Percentiles rank a stretch among this genome's conserved stretches.
Conservation (phyloP, 2,329 filamentous ascomycete genomes). For the Epichloe festucae region DNA sequence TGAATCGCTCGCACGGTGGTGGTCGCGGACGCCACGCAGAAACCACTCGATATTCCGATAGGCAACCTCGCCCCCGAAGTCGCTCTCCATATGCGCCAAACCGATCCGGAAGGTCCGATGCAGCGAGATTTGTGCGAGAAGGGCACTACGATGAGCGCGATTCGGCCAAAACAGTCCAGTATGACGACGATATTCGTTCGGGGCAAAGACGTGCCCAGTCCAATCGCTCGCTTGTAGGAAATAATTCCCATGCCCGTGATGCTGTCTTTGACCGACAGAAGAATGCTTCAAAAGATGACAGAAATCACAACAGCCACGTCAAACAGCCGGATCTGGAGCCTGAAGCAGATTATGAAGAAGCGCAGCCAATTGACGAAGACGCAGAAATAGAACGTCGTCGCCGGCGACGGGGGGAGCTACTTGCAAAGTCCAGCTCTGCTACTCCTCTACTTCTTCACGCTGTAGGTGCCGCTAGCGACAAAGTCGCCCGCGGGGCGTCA, state of each 20-base stretch:
- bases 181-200: constrained; percentile 3
- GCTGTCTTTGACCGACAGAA: constrained; percentile 55
- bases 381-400: constrained; percentile 75
- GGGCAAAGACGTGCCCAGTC: constrained; percentile 38
- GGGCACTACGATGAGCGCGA: constrained; percentile 7
- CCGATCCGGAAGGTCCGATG: constrained; percentile 23
- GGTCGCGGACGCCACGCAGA: constrained; percentile 25
- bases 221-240: constrained; percentile 48
- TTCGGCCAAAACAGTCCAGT: constrained; percentile 3
- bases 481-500: constrained; percentile 38
- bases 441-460: constrained; percentile 66
- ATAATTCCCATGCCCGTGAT: constrained; percentile 45
- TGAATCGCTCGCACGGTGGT: constrained; percentile 10
- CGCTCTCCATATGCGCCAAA: constrained; percentile 33
- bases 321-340: constrained; percentile 17
- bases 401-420: constrained; percentile 70
- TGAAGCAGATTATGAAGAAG: constrained; percentile 36
- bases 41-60: constrained; percentile 26
- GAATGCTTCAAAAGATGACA: constrained; percentile 21
- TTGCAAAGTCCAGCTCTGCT: constrained; percentile 66
- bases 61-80: constrained; percentile 42
- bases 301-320: constrained; percentile 6
- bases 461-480: constrained; percentile 47
- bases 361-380: constrained; percentile 61
- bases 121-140: constrained; percentile 21